Evolutionary conservation across 352 stramenopile genomes (phyloP).

Genomic region (Globisporangium carolinianum): DNA sequence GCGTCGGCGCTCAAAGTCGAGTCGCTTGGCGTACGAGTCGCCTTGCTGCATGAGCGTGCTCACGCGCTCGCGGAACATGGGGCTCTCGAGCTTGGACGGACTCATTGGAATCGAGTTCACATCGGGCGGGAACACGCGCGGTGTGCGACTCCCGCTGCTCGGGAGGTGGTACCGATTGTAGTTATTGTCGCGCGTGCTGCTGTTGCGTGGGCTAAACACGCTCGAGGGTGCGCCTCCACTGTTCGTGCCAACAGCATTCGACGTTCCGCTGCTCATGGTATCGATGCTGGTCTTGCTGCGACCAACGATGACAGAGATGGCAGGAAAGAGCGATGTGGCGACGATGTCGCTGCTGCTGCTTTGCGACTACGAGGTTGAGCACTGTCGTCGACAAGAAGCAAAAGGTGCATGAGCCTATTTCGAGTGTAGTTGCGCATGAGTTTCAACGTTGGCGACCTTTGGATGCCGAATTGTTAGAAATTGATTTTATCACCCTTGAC

Average conservation of each 20-base stretch:
- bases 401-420: no score
- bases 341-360: no score
- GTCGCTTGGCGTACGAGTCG: conserved; percentile 62
- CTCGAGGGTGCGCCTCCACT: conserved; percentile 1
- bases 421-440: no score
- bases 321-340: no score
- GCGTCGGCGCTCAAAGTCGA: conserved; percentile 53
- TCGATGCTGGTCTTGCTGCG: background rate
- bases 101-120: conserved; percentile 49
- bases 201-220: conserved; percentile 15
- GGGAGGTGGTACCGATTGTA: conserved; percentile 35
- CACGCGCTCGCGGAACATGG: conserved; percentile 67
- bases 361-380: no score
- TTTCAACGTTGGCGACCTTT: no score
- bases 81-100: conserved; percentile 62
- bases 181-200: conserved; percentile 5
- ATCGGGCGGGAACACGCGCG: conserved; percentile 50
- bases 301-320: no score
- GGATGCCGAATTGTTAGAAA: no score
- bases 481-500: no score
- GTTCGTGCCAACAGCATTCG: background rate
- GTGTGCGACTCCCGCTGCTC: conserved; percentile 26
- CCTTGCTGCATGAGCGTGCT: conserved; percentile 60
- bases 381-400: no score
- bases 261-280: conserved; percentile 12